Base-by-base conservation (phyloP, 2,329 filamentous ascomycete species). In the Clonostachys solani region DNA sequence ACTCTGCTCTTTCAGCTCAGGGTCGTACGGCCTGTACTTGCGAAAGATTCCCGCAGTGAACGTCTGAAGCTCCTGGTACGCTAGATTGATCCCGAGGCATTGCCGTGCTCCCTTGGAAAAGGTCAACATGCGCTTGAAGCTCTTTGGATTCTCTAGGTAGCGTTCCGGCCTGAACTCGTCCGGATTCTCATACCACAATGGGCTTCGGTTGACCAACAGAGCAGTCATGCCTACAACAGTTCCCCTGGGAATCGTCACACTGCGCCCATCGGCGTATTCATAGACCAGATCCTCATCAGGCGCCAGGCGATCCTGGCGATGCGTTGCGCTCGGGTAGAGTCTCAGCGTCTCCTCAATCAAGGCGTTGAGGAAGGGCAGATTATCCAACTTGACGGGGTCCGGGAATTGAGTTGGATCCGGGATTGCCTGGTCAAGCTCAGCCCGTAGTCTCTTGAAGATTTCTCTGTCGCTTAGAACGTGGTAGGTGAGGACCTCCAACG, bases 321-420 rank as follows among this genome's bases (percentile, higher is more conserved):
- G 58, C 37, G 54, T 52, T 1, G 67, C 61, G 1, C 65, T 68
- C 9, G 68, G 70, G 15, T 67, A 66, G 4, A 75, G 46, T 5
- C 73, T 66, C 8, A 74, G 50, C 0, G 63, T 54, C 50, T 73
- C 69, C 34, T 59, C 55, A 9, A 72, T 60, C 12, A 66, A 51
- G 2, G 67, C 69, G 5, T 64, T 62, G 5, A 77, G 59, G 44
- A 65, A 71, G 0, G 64, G 61, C 2, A 72, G 47, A 33, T 54
- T 50, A 44, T 66, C 60, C 12, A 69, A 50, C 7, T 58, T 52
- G 10, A 43, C 37, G 48, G 54, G 62, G 40, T 52, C 44, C 6
- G 49, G 47, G 8, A 41, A 49, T 19, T 51, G 34, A 6, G 40
- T 45, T 3, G 43, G 41, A n/a, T 51, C 47, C 4, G 47, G 47